These are phyloP conservation scores for Saccharum spontaneum DNA, from an alignment of 176 grass and related monocot species.

Conservation along the genomic window DNA sequence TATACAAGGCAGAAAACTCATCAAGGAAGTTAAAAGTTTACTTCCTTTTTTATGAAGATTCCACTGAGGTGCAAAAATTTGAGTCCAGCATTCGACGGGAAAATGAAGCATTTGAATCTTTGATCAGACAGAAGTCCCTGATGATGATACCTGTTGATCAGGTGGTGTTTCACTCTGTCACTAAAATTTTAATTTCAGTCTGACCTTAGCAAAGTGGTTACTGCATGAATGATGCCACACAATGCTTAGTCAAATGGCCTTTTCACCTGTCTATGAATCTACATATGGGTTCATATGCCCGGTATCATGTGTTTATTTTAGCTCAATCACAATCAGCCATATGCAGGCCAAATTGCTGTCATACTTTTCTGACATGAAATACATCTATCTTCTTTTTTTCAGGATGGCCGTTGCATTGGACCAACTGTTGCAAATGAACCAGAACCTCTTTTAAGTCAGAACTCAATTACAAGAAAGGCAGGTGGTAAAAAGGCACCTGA, in stretches of 20 bases:
- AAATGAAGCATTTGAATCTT: constrained; percentile 92
- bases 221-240: not conserved
- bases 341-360: not conserved
- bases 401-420: constrained; percentile 87
- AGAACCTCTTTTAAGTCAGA: constrained; percentile 56
- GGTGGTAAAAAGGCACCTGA: constrained; percentile 70
- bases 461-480: constrained; percentile 87
- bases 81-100: constrained; percentile 86
- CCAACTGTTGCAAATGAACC: constrained; percentile 59
- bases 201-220: constrained; percentile 20
- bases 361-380: constrained; percentile 11
- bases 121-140: constrained; percentile 91
- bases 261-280: not conserved
- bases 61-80: constrained; percentile 83
- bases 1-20: constrained; percentile 89
- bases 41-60: constrained; percentile 97
- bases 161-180: constrained; percentile 45
- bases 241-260: constrained; percentile 3
- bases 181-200: constrained; percentile 12
- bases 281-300: not conserved
- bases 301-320: constrained; percentile 9
- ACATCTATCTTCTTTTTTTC: constrained; percentile 32
- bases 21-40: constrained; percentile 75
- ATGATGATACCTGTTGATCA: constrained; percentile 97
- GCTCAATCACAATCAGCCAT: constrained; percentile 1